These are phyloP conservation scores for Epichloe hybrida DNA, from an alignment of 2,329 filamentous ascomycete genomes.

Conservation along the genomic window DNA sequence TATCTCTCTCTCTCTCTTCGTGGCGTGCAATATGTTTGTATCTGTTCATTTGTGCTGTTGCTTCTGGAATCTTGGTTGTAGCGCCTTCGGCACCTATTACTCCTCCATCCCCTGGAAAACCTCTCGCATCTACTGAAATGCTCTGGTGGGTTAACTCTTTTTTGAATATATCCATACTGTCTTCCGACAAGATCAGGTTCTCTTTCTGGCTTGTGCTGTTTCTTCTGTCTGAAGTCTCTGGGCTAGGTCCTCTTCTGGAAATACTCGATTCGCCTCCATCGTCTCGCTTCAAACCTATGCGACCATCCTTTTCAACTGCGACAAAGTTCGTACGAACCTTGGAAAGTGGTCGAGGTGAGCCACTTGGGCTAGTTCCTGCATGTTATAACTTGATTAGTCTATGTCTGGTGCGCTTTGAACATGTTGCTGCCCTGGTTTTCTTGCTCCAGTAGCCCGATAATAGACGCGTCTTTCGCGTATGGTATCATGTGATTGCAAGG, in stretches of 20 bases:
- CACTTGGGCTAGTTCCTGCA: constrained; percentile 23
- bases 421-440: not conserved
- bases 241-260: constrained; percentile 23
- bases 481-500: not conserved
- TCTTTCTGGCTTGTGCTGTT: constrained; percentile 26
- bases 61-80: not conserved
- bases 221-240: constrained; percentile 18
- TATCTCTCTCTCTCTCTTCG: not conserved
- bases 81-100: not conserved
- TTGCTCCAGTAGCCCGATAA: not conserved
- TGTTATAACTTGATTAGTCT: constrained; percentile 12
- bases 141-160: not conserved
- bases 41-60: not conserved
- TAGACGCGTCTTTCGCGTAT: not conserved
- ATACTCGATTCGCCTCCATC: constrained; percentile 24
- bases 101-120: not conserved
- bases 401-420: constrained; percentile 3
- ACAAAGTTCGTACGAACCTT: constrained; percentile 67
- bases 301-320: constrained; percentile 53
- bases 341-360: constrained; percentile 53
- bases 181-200: constrained; percentile 15
- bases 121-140: not conserved
- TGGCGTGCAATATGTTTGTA: not conserved
- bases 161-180: constrained; percentile 5
- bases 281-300: constrained; percentile 36